Conservation (phyloP, 768 basidiomycete genomes). For the Tricholoma saponaceum region DNA sequence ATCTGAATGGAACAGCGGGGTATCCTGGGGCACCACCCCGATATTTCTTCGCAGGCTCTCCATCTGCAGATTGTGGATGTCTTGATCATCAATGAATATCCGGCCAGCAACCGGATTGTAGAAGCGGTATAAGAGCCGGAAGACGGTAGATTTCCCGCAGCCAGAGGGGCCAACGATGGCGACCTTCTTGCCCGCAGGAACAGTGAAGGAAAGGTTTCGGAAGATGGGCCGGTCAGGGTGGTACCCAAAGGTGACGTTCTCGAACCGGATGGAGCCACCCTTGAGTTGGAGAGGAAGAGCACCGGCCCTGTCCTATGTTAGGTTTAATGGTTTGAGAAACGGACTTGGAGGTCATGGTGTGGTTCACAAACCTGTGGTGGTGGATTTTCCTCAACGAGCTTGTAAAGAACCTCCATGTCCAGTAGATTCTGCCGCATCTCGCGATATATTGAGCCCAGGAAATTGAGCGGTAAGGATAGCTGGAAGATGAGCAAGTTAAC, state of each 20-base stretch:
- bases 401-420: conserved; percentile 96
- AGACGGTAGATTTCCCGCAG: conserved; percentile 96
- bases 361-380: conserved; percentile 48
- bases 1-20: conserved; percentile 94
- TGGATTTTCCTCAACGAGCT: conserved; percentile 77
- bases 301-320: conserved; percentile 55
- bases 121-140: conserved; percentile 92
- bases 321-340: not conserved
- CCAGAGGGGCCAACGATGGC: conserved; percentile 97
- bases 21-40: conserved; percentile 97
- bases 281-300: conserved; percentile 65
- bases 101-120: conserved; percentile 79
- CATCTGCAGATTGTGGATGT: conserved; percentile 69
- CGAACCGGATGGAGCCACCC: conserved; percentile 89
- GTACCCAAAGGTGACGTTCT: conserved; percentile 90
- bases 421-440: conserved; percentile 94
- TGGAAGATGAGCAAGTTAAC: conserved; percentile 99
- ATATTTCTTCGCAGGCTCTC: conserved; percentile 69
- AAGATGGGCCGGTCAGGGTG: conserved; percentile 93
- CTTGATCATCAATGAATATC: conserved; percentile 88
- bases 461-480: conserved; percentile 92
- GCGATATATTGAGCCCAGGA: conserved; percentile 95
- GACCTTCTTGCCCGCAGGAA: conserved; percentile 95
- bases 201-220: conserved; percentile 77
- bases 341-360: not conserved